Percentiles rank a stretch among this genome's conserved stretches.
Conservation (phyloP, 176 grass and related monocot genomes). For the Oryza meridionalis region DNA sequence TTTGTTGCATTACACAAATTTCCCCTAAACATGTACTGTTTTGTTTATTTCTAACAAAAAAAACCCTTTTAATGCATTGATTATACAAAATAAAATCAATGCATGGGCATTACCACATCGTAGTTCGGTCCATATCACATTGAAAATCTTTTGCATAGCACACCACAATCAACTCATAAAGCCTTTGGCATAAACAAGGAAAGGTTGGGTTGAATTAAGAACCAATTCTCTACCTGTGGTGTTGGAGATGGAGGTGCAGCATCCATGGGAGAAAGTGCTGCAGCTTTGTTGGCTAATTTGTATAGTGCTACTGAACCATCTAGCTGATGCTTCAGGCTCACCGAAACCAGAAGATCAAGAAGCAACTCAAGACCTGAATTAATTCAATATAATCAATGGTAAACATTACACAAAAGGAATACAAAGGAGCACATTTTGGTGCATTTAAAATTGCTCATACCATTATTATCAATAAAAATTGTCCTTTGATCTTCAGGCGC, state of each 20-base stretch:
- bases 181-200: background rate
- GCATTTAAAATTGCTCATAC: conserved; percentile 47
- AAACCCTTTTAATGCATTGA: conserved; percentile 15
- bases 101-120: background rate
- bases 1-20: conserved; percentile 7
- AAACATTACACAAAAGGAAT: background rate
- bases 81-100: conserved; percentile 1
- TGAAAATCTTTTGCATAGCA: conserved; percentile 21
- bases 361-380: conserved; percentile 84
- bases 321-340: conserved; percentile 82
- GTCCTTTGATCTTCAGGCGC: conserved; percentile 81
- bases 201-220: background rate
- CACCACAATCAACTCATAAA: conserved; percentile 26
- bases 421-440: conserved; percentile 16
- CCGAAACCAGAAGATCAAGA: conserved; percentile 86
- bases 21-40: background rate
- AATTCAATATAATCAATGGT: conserved; percentile 41
- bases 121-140: background rate
- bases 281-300: conserved; percentile 96
- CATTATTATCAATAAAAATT: conserved; percentile 98
- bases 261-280: conserved; percentile 88
- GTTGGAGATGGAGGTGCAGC: conserved; percentile 93
- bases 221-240: conserved; percentile 67
- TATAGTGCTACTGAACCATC: conserved; percentile 91
- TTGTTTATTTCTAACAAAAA: background rate